Base-by-base conservation (phyloP, 2,329 filamentous ascomycete species). In the Trichoderma atrobrunneum region DNA sequence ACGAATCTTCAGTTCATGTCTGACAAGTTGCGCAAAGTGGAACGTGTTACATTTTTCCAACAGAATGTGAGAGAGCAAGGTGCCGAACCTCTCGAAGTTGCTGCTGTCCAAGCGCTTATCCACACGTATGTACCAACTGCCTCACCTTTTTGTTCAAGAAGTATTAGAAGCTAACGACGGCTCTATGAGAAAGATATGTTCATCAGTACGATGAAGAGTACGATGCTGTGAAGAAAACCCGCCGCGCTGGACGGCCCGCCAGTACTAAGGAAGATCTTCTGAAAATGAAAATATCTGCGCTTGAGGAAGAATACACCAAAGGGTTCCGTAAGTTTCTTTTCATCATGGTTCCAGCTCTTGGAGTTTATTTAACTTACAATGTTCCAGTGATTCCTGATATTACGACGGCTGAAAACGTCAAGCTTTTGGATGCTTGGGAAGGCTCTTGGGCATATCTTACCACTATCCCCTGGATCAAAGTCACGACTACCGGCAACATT, bases 371-470 rank as follows among this genome's bases (percentile, higher is more conserved):
- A 10, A 2, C 73, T 79, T 32, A 80, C 39, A 3, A 5, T 12
- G 26, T 0, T 21, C 2, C 70, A 91, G 89, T 89, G 73, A 81
- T 97, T 54, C 95, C 95, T 0, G 93, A 98, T 79, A 84, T 98
- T 69, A 88, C 89, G 70, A 87, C 90, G 56, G 85, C 87, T 54
- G 87, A 90, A 62, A 94, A 91, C 75, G 82, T 93, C 66, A 82
- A 86, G 72, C 86, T 88, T 75, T 82, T 98, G 54, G 87, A 89
- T 74, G 85, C 86, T 26, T 98, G 94, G 93, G 92, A 94, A 75
- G 92, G 93, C 5, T 88, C 92, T 30, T 98, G 95, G 95, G 87
- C 92, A 10, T 91, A 92, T 77, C 86, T 98, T 74, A 89, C 90
- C 39, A 91, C 88, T 10, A 80, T 98, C 75, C 89, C 90, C 73